Conservation (phyloP, 176 grass and related monocot genomes). For the Sorghum bicolor region DNA sequence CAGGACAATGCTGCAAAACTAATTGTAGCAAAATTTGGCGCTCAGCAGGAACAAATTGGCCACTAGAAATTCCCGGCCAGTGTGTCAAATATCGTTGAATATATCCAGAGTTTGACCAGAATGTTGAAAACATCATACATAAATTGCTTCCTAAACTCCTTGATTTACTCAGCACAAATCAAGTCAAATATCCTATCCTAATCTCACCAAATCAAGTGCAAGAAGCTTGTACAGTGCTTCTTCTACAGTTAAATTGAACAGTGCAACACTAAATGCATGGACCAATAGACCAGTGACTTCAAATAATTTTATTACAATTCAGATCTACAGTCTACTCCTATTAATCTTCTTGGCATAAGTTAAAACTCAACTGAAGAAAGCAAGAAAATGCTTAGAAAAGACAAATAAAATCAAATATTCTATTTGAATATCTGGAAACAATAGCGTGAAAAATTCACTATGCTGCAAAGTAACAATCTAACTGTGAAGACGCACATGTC, state of each 20-base stretch:
- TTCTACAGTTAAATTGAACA: background rate
- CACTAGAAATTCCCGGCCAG: background rate
- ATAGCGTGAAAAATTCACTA: background rate
- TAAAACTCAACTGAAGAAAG: background rate
- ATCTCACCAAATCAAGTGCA: background rate
- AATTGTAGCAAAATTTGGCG: background rate
- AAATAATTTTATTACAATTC: background rate
- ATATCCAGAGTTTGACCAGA: background rate
- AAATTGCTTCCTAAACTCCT: background rate
- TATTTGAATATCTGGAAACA: background rate
- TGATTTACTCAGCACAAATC: background rate
- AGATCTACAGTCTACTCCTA: background rate
- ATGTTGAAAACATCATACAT: constrained; percentile 5
- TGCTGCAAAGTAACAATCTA: background rate
- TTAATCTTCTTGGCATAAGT: background rate
- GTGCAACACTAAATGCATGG: background rate
- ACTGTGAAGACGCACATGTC: background rate
- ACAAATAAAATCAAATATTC: background rate
- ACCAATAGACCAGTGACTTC: background rate
- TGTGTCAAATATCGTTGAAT: background rate
- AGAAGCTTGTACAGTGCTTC: background rate
- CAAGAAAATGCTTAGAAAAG: background rate
- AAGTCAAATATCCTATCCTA: background rate
- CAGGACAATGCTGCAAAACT: background rate
- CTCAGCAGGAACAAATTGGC: background rate